A percentile compares a stretch with the other conserved stretches of the same genome.
These are phyloP conservation scores for Aspergillus sp. DNA, from an alignment of 2,329 filamentous ascomycete genomes.

Conservation along the genomic window DNA sequence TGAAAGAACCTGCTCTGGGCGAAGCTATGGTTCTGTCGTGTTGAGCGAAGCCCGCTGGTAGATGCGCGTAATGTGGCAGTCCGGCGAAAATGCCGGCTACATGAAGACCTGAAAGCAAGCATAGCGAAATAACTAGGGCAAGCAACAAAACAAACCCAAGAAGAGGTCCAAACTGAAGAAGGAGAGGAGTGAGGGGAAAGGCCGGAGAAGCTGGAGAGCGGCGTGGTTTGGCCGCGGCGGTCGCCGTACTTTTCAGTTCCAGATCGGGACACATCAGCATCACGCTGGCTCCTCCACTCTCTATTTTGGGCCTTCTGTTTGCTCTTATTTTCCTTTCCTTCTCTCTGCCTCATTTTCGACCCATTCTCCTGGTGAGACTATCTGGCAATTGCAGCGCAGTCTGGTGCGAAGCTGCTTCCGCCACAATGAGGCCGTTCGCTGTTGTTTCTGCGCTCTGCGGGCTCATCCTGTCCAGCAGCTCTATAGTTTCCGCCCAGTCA, in stretches of 20 bases:
- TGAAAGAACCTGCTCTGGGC: slow-evolving; percentile 60
- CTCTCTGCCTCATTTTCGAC: slow-evolving; percentile 21
- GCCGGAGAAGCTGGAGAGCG: slow-evolving; percentile 17
- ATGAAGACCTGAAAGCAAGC: slow-evolving; percentile 29
- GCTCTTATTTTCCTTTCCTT: neutral
- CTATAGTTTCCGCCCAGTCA: slow-evolving; percentile 38
- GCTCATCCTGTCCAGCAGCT: slow-evolving; percentile 40
- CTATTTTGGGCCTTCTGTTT: neutral
- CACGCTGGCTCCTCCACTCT: slow-evolving; percentile 25
- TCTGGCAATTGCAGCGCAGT: slow-evolving; percentile 30
- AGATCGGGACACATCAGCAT: slow-evolving; percentile 46
- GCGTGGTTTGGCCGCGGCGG: slow-evolving; percentile 42
- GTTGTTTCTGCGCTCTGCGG: slow-evolving; percentile 41
- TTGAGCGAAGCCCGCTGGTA: neutral
- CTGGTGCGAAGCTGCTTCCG: slow-evolving; percentile 31
- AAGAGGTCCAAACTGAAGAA: neutral
- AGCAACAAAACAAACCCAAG: neutral
- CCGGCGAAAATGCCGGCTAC: slow-evolving; percentile 27
- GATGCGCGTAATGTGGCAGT: slow-evolving; percentile 17
- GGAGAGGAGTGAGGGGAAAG: slow-evolving; percentile 12
- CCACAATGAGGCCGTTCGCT: slow-evolving; percentile 46
- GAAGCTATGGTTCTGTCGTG: slow-evolving; percentile 35
- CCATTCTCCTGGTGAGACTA: slow-evolving; percentile 26
- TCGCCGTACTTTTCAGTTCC: slow-evolving; percentile 29
- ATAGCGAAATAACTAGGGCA: slow-evolving; percentile 13